Base-by-base conservation (phyloP, 257 asterid species). In the Nicotiana undulata region DNA sequence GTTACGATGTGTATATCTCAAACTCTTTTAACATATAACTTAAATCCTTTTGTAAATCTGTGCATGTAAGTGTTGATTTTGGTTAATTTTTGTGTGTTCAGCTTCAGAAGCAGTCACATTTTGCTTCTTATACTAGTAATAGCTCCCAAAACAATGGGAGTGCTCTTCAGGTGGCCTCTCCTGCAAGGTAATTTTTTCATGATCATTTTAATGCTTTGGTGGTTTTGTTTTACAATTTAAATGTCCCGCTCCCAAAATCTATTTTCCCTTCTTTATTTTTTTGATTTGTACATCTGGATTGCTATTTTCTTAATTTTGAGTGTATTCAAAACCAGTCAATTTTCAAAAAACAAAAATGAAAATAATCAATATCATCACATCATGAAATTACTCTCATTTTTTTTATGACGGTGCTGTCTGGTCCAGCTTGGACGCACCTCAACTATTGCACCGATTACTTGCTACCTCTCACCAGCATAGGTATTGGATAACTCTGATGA, bases 141-240 rank as follows among this genome's bases (percentile, higher is more conserved):
- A 79, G 20, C 72, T 79, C 16, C 63, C 80, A 18, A 51, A 44
- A 13, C 80, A 80, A 81, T 32, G 85, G 46, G 74, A 66, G 77
- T 65, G 31, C 89, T 79, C 86, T 88, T 72, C 91, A 83, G 16
- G 90, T 88, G 86, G 89, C 90, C 51, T 89, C 91, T 76, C 90
- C 91, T 12, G 46, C 88, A 10, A 89, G 97, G 98, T 88, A 81
- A 12, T 12, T 12, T 64, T 15, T 3, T 5, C 28, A 11, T 24
- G 63, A 3, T 9, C 7, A 4, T 12, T 17, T 77, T 40, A 16
- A 1, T 65, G 0, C 8, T 40, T 40, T 40, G 46, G 11, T 40
- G 46, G 11, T 40, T 40, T 40, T 40, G 46, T 40, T 40, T 40
- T 40, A 40, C 44, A 40, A 40, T 40, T 40, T 40, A 40, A 12